Evolutionary conservation across 2,329 filamentous ascomycete genomes (phyloP), one percentile per base, ranked within the genome.

Genomic region (Fusarium sp.): DNA sequence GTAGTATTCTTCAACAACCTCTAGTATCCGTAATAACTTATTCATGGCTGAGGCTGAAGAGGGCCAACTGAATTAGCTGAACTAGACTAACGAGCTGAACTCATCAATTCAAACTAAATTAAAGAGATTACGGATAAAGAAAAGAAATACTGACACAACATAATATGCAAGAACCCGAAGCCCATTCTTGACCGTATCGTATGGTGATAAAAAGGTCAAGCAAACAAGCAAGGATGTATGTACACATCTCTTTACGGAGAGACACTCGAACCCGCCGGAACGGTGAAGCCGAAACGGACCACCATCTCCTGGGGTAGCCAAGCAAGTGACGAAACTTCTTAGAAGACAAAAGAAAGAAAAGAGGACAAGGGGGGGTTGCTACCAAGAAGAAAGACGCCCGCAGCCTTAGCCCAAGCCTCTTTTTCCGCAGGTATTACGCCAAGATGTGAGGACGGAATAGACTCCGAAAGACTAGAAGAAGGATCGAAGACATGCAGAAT

Each of bases 201-300:
- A 26, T 42, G 42, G 40, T 37, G 18, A 45, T 23, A 23, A 18
- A 18, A 32, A 27, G 26, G 42, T 33, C 37, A n/a, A 30, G 44
- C 17, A 50, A 35, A 23, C 17, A 50, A 26, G 15, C 32, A 52
- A 52, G 32, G 13, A 38, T 27, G 27, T 18, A 13, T 17, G 27
- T 12, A 45, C 26, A 23, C 18, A 23, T 60, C 32, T 57, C 40
- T 33, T 45, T 14, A 55, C 14, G 45, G 37, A 32, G 23, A 54
- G 54, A 60, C 30, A 15, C 46, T 63, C 50, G 54, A 52, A 62
- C 20, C 54, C 53, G 48, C 52, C 57, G 52, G 54, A 64, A 65
- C 65, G 68, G 73, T 57, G 64, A 70, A 60, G 60, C 73, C 73
- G 68, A 75, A 61, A 67, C 48, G 48, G 44, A 52, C 49, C 49